phyloP scores from a whole-genome alignment of 192 early-diverging fungal species.

The Geranomyces michiganensis region DNA sequence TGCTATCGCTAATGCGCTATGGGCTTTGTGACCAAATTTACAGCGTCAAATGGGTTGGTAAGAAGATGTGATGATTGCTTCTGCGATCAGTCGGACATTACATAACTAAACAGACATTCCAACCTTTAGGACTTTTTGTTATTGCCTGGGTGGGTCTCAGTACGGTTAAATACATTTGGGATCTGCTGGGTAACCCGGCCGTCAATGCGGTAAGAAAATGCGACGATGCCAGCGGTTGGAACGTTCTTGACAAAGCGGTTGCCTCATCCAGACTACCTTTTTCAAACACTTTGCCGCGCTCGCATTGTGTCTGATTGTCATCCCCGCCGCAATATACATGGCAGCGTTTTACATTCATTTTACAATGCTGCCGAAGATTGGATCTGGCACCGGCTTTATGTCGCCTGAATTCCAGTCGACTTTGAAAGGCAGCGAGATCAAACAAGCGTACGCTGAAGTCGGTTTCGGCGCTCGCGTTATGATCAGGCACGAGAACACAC shows the following conservation, averaged over 20 bases:
- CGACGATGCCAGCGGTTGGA: too few species aligned
- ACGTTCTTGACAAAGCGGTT: too few species aligned
- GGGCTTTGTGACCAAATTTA: neutral
- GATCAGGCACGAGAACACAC: conserved; percentile 69
- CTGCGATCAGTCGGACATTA: neutral
- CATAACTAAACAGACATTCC: neutral
- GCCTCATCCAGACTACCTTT: conserved; percentile 16
- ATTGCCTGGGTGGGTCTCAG: conserved; percentile 54
- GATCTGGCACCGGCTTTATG: conserved; percentile 53
- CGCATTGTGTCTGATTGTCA: conserved; percentile 50
- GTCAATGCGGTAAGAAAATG: conserved; percentile 35
- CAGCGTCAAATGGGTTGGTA: conserved; percentile 61
- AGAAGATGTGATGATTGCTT: neutral
- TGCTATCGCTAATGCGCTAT: neutral
- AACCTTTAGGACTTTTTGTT: conserved; percentile 47
- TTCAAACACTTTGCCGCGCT: conserved; percentile 51
- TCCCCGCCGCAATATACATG: conserved; percentile 52
- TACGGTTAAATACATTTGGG: conserved; percentile 56
- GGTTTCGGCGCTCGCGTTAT: conserved; percentile 64
- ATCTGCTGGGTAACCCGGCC: conserved; percentile 44
- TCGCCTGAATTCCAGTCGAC: conserved; percentile 59
- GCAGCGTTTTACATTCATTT: conserved; percentile 54
- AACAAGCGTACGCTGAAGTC: conserved; percentile 55
- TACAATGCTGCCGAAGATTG: conserved; percentile 42
- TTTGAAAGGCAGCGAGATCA: conserved; percentile 44